Conservation (phyloP, 2,329 filamentous ascomycete species). For the Ophiosphaerella korrae region DNA sequence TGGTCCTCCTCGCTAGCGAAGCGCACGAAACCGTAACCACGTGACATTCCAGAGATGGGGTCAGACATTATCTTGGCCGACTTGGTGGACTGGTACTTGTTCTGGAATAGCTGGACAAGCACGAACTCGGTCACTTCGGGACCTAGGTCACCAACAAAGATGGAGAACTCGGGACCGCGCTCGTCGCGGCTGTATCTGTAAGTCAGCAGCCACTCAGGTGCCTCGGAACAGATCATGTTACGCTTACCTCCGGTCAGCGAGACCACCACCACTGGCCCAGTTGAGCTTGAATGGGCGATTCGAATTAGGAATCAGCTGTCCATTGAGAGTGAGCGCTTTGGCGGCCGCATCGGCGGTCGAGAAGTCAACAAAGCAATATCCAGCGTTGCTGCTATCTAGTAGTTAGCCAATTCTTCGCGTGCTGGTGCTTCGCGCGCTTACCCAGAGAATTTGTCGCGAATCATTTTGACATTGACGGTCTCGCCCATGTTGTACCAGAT, state of each 20-base stretch:
- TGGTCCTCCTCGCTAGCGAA: conserved; percentile 96
- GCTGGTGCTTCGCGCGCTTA: conserved; percentile 52
- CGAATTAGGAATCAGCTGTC: conserved; percentile 88
- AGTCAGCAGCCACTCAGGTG: conserved; percentile 17
- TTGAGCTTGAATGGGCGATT: conserved; percentile 97
- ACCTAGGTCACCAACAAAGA: conserved; percentile 97
- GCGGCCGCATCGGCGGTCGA: conserved; percentile 78
- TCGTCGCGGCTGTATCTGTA: conserved; percentile 71
- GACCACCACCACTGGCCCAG: conserved; percentile 95
- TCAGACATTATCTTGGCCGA: conserved; percentile 99
- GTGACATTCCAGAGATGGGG: conserved; percentile 94
- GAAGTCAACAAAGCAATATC: conserved; percentile 99
- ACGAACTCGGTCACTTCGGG: conserved; percentile 99
- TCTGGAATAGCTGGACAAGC: conserved; percentile 94
- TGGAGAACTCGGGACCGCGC: conserved; percentile 92
- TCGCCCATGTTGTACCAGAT: conserved; percentile 94
- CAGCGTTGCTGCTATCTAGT: conserved; percentile 84
- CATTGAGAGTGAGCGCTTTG: conserved; percentile 90
- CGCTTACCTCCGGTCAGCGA: conserved; percentile 85
- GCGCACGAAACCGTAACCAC: conserved; percentile 96
- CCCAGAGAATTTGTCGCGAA: conserved; percentile 98
- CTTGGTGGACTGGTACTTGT: conserved; percentile 95
- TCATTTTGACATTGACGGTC: conserved; percentile 98
- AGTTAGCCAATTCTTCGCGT: conserved; percentile 35
- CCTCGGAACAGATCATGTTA: neutral